phyloP scores from a whole-genome alignment of 441 rosid genomes.

The Aquilaria agallochum region DNA sequence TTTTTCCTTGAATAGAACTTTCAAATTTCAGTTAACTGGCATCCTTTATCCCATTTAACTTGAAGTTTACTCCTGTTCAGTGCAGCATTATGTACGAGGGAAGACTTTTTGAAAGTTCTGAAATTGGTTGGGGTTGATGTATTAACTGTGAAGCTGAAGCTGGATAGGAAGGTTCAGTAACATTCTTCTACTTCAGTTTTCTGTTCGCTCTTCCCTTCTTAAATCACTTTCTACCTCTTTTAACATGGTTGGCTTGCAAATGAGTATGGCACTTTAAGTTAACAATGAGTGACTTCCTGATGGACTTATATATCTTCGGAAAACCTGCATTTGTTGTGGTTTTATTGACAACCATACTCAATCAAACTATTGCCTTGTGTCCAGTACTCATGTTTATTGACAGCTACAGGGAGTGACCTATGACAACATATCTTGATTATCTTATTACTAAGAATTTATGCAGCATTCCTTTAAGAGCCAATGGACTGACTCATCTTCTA shows the following conservation, averaged over 20 bases:
- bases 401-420: too few species aligned
- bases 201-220: background rate
- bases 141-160: conserved; percentile 36
- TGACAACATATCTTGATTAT: too few species aligned
- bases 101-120: conserved; percentile 58
- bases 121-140: conserved; percentile 44
- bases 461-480: too few species aligned
- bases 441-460: too few species aligned
- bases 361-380: too few species aligned
- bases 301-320: background rate
- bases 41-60: conserved; percentile 19
- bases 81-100: conserved; percentile 44
- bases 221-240: background rate
- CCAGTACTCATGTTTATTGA: too few species aligned
- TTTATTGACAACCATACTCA: too few species aligned
- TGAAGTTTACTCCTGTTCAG: conserved; percentile 35
- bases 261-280: too few species aligned
- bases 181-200: background rate
- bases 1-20: background rate
- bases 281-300: too few species aligned
- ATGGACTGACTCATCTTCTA: too few species aligned
- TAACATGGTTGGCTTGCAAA: background rate
- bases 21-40: conserved; percentile 1
- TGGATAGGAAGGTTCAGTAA: conserved; percentile 44
- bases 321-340: background rate